A percentile compares a stretch with the other conserved stretches of the same genome.
Conservation (phyloP, 495 filamentous ascomycete species). For the Mytilinidion resinicola region DNA sequence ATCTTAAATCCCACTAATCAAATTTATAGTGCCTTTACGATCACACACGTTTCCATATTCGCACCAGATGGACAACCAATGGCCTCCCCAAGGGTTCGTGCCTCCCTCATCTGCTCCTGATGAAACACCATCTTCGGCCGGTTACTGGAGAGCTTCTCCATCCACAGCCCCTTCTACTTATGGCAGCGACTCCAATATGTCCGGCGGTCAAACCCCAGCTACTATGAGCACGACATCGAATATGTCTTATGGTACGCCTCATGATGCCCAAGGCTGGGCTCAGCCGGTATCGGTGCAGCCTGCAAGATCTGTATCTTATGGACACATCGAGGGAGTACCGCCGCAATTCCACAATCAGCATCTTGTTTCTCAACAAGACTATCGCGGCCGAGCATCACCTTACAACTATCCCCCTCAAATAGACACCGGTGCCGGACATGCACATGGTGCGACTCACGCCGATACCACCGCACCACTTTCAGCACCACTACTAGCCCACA, state of each 20-base stretch:
- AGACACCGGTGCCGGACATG: conserved; percentile 16
- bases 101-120: conserved; percentile 20
- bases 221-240: conserved; percentile 21
- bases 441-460: conserved; percentile 5
- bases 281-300: conserved; percentile 11
- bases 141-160: conserved; percentile 22
- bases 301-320: conserved; percentile 33
- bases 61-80: conserved; percentile 22
- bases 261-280: conserved; percentile 16
- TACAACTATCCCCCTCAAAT: conserved; percentile 19
- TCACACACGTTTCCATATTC: conserved; percentile 17
- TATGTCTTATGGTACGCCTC: conserved; percentile 18
- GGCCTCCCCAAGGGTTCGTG: conserved; percentile 12
- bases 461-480: neutral
- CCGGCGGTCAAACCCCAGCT: conserved; percentile 21
- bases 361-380: conserved; percentile 19
- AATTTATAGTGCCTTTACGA: conserved; percentile 13
- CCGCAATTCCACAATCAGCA: conserved; percentile 14
- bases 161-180: conserved; percentile 20
- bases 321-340: conserved; percentile 29
- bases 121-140: conserved; percentile 17
- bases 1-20: neutral
- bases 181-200: conserved; percentile 25
- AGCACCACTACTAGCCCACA: neutral
- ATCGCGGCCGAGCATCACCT: conserved; percentile 17